Percentiles rank a stretch among this genome's conserved stretches.
These are phyloP conservation scores for Clitopilus passeckerianus DNA, from an alignment of 768 basidiomycete species.

Conservation along the genomic window DNA sequence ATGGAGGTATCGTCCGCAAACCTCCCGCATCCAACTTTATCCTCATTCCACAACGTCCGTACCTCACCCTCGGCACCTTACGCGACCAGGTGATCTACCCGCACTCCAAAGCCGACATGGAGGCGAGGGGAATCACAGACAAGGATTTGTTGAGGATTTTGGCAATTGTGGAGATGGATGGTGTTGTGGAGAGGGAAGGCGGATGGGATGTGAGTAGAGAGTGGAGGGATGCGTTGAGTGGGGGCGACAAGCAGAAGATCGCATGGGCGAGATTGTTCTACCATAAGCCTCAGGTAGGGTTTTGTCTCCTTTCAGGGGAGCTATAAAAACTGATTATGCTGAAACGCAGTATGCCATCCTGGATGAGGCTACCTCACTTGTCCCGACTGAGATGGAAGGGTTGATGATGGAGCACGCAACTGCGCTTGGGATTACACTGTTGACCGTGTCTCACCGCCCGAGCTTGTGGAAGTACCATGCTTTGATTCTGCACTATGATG, in stretches of 20 bases:
- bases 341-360: constrained; percentile 81
- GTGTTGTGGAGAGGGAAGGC: constrained; percentile 90
- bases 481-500: constrained; percentile 87
- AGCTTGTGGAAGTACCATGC: constrained; percentile 92
- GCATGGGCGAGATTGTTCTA: constrained; percentile 98
- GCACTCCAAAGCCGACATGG: constrained; percentile 78
- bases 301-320: neutral
- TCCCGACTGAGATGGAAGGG: constrained; percentile 89
- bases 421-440: constrained; percentile 79
- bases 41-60: constrained; percentile 93
- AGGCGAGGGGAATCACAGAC: constrained; percentile 69
- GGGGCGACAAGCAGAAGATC: constrained; percentile 95
- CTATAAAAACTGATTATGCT: neutral
- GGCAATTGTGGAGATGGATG: constrained; percentile 75
- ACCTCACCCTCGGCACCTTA: constrained; percentile 89
- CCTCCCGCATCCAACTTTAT: constrained; percentile 87
- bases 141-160: constrained; percentile 68
- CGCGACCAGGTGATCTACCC: constrained; percentile 98
- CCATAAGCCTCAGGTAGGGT: constrained; percentile 79
- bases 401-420: constrained; percentile 94
- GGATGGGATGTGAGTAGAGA: constrained; percentile 89
- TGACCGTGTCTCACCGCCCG: constrained; percentile 94
- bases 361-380: constrained; percentile 94
- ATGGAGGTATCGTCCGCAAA: constrained; percentile 82
- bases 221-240: constrained; percentile 91